These are phyloP conservation scores for Zygnema circumcarinatum DNA, from an alignment of 139 green algal genomes.

Conservation along the genomic window DNA sequence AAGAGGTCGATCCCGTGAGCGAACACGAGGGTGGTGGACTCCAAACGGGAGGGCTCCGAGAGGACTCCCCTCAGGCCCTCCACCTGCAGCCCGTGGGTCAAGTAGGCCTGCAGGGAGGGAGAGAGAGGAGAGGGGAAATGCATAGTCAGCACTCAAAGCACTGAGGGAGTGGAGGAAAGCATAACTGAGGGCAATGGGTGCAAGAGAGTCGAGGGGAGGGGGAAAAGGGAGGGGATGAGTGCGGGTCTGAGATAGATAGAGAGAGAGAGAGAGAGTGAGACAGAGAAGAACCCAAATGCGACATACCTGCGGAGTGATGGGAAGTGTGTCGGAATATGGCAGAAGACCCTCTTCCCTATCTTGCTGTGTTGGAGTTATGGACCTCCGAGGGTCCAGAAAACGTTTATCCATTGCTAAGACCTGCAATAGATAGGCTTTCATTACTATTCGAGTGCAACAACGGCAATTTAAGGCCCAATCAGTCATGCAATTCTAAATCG, in stretches of 20 bases:
- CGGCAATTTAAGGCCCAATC: too few relatives aligned
- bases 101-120: slow-evolving; percentile 12
- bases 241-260: too few relatives aligned
- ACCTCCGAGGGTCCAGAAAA: slow-evolving; percentile 85
- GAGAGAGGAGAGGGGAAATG: not conserved
- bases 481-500: too few relatives aligned
- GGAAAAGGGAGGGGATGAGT: too few relatives aligned
- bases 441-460: too few relatives aligned
- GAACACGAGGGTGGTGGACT: slow-evolving; percentile 82
- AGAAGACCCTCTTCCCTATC: slow-evolving; percentile 86
- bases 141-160: too few relatives aligned
- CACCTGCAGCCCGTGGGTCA: slow-evolving; percentile 60
- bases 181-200: slow-evolving; percentile 16
- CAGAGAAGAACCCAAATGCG: too few relatives aligned
- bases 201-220: too few relatives aligned
- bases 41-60: slow-evolving; percentile 74
- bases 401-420: slow-evolving; percentile 89
- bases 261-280: too few relatives aligned
- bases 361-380: slow-evolving; percentile 72
- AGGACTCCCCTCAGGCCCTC: slow-evolving; percentile 56
- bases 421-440: too few relatives aligned
- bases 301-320: slow-evolving; percentile 62
- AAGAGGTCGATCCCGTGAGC: slow-evolving; percentile 79
- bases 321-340: slow-evolving; percentile 79
- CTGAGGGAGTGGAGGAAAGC: not conserved